Evolutionary conservation across 192 early-diverging fungal species (phyloP), one percentile per base, ranked within the genome.

Genomic region (Coemansia sp.): DNA sequence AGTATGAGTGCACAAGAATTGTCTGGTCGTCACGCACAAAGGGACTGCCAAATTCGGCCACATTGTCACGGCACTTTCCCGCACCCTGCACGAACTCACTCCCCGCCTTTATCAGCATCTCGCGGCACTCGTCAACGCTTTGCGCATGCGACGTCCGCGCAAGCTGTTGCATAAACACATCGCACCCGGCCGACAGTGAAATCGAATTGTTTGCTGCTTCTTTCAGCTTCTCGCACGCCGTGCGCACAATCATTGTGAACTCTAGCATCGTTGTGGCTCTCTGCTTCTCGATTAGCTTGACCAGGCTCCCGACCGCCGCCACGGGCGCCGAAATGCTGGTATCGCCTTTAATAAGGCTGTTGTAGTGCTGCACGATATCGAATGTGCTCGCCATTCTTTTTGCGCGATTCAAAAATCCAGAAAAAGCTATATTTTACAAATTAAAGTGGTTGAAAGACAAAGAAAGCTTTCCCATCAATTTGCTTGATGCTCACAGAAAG

Each of bases 1-100:
- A 99, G 71, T 95, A 96, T 26, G 94, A 94, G 71, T 99, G 97
- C 20, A 99, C 84, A 28, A 99, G 81, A 64, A 99, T 91, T 1
- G 88, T 85, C 73, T 89, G 84, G 74, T 89, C 88, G 63, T 95
- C 92, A 59, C 89, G 88, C 53, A 95, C 88, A 70, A 95, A 93
- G 64, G 87, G 87, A 20, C 85, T 77, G 25, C 93, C 92, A 48
- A 89, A 72, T 53, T 85, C 87, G n/a, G 93, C 92, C 58, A 93
- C 88, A 61, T 84, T 86, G 35, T 90, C 85, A n/a, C 92, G 86
- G 61, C 84, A 89, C 49, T 76, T 77, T 26, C 84, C 84, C 0
- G 90, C 91, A 18, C 89, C 89, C 61, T 89, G 85, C 39, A 94
- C 82, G 83, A 94, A 90, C 34, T 88, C 75, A 23, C 86, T 80